Base-by-base conservation (phyloP, 108 stramenopile species). In the Pseudonitzschia pungens region DNA sequence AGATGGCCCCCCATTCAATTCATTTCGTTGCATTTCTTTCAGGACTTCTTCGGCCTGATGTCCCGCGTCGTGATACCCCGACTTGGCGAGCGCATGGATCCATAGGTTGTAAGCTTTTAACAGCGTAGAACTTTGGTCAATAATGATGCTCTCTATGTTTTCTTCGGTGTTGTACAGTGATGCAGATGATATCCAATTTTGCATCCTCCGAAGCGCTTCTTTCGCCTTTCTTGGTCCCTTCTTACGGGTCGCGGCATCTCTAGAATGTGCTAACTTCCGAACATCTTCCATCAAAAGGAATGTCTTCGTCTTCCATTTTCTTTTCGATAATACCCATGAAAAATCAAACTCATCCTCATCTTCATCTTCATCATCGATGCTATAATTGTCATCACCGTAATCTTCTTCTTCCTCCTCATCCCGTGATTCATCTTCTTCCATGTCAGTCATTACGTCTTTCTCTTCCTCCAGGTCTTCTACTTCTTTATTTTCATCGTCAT, bases 51-150 rank as follows among this genome's bases (percentile, higher is more conserved):
- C 78, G 15, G 79, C 73, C 51, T 33, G 63, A 48, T 33, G 36
- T 27, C 73, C 74, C 4, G 68, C 62, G 20, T 75, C 45, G 26
- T 24, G 68, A 21, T 41, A 15, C 0, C 29, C 41, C 4, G 65
- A 70, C 57, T 80, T 84, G 55, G 79, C 75, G 41, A 80, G 10
- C 15, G 83, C 83, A 71, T 80, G 69, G n/a, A 84, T 73, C 79
- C 75, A 80, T 24, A 84, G 22, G 56, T 80, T 80, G 32, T 84
- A 77, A 31, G 79, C 69, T 69, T 71, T 60, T 10, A 55, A 55
- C 1, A 69, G 44, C 9, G 66, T 66, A 12, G 73, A 71, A 40
- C 77, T 67, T 32, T 73, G 56, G 11, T 81, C 81, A 29, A 75
- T 4, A 12, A 20, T 26, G 26, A 55, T 24, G 9, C 14, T 43